Percentiles rank a stretch among this genome's conserved stretches.
These are phyloP conservation scores for Athelia sp. DNA, from an alignment of 1,284 basidiomycete genomes.

Conservation along the genomic window DNA sequence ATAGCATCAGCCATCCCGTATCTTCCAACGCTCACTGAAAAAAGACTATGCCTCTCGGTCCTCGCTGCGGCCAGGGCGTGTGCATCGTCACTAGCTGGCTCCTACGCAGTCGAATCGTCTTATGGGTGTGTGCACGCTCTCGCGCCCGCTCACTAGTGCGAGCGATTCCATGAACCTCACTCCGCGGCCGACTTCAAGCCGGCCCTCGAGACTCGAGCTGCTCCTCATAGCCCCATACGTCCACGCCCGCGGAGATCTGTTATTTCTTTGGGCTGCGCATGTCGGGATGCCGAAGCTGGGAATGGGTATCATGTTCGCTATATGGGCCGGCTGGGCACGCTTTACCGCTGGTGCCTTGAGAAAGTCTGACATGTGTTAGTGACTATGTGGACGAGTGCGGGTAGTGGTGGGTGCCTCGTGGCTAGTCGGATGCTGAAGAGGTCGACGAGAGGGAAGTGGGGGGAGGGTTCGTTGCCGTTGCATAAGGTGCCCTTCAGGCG, in stretches of 20 bases:
- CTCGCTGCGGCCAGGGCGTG: slow-evolving; percentile 37
- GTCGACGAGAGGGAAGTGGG: too few relatives aligned
- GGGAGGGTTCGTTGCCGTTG: too few relatives aligned
- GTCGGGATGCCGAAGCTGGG: slow-evolving; percentile 27
- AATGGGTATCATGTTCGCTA: slow-evolving; percentile 28
- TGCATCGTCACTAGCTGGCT: slow-evolving; percentile 41
- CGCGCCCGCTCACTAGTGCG: slow-evolving; percentile 33
- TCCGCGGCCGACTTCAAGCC: slow-evolving; percentile 28
- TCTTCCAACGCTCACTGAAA: slow-evolving; percentile 27
- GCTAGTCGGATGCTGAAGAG: too few relatives aligned
- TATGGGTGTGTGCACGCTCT: slow-evolving; percentile 34
- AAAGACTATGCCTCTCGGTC: slow-evolving; percentile 35
- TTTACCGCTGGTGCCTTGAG: slow-evolving; percentile 20
- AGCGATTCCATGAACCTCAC: slow-evolving; percentile 34
- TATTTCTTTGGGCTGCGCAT: slow-evolving; percentile 27
- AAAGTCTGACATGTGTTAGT: too few relatives aligned
- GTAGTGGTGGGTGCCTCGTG: too few relatives aligned
- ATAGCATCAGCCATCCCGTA: slow-evolving; percentile 35
- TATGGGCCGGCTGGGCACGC: slow-evolving; percentile 25
- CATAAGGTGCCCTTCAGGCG: too few relatives aligned
- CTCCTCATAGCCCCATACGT: slow-evolving; percentile 25
- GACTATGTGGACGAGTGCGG: too few relatives aligned
- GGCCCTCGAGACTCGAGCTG: slow-evolving; percentile 27
- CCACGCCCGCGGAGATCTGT: slow-evolving; percentile 22
- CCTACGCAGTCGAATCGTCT: slow-evolving; percentile 36